phyloP scores from a whole-genome alignment of 2,329 filamentous ascomycete genomes.

The Pseudogymnoascus verrucosus region DNA sequence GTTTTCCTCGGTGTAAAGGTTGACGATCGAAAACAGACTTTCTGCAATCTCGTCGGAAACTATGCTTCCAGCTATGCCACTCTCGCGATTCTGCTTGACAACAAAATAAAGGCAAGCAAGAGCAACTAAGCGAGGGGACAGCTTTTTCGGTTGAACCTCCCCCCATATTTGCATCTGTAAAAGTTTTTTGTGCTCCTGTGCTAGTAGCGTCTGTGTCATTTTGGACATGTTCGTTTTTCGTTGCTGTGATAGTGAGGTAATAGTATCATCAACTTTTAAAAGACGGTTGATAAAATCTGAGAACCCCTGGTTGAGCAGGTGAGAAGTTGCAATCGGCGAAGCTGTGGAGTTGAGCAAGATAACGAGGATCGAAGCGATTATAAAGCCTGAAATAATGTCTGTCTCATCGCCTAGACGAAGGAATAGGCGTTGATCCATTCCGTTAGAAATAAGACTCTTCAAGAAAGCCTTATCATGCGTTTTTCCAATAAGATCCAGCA shows the following conservation, averaged over 20 bases:
- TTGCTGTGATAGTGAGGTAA: slow-evolving; percentile 54
- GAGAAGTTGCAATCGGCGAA: slow-evolving; percentile 49
- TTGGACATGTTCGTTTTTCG: slow-evolving; percentile 63
- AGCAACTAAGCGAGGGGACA: slow-evolving; percentile 57
- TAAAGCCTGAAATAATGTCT: slow-evolving; percentile 55
- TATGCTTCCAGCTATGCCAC: slow-evolving; percentile 40
- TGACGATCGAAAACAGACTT: slow-evolving; percentile 40
- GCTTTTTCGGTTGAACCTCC: slow-evolving; percentile 35
- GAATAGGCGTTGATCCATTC: slow-evolving; percentile 61
- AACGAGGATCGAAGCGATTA: slow-evolving; percentile 55
- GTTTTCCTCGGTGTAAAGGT: slow-evolving; percentile 17
- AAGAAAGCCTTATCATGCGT: slow-evolving; percentile 56
- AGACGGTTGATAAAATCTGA: slow-evolving; percentile 48
- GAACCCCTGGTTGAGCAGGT: slow-evolving; percentile 47
- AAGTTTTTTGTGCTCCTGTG: slow-evolving; percentile 45
- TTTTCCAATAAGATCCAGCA: slow-evolving; percentile 53
- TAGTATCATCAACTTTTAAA: slow-evolving; percentile 45
- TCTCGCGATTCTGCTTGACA: slow-evolving; percentile 41
- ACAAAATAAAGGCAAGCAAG: slow-evolving; percentile 56
- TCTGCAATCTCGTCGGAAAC: slow-evolving; percentile 42
- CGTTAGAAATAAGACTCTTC: slow-evolving; percentile 65
- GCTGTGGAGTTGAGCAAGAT: slow-evolving; percentile 54
- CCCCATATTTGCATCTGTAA: slow-evolving; percentile 53
- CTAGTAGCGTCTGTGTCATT: slow-evolving; percentile 49
- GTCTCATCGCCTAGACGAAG: slow-evolving; percentile 49